phyloP scores from a whole-genome alignment of 1,284 basidiomycete genomes.

The Ustilago shanxiensis region DNA sequence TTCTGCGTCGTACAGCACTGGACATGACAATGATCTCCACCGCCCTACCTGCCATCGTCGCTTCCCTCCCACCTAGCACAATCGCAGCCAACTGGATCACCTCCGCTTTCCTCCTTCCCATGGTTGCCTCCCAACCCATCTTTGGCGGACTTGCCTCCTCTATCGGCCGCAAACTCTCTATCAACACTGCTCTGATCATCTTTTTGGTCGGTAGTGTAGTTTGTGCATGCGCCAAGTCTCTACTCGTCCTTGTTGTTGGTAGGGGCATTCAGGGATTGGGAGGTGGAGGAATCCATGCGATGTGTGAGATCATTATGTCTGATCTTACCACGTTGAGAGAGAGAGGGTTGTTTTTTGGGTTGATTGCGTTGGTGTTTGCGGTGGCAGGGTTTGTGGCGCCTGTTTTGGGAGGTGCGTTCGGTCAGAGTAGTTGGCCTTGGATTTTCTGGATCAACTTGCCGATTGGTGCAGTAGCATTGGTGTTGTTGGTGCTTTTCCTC shows the following conservation, averaged over 20 bases:
- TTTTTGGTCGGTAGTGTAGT: conserved; percentile 49
- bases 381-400: conserved; percentile 67
- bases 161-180: conserved; percentile 35
- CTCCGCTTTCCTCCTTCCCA: conserved; percentile 48
- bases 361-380: conserved; percentile 65
- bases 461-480: conserved; percentile 18
- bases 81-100: conserved; percentile 56
- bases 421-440: conserved; percentile 71
- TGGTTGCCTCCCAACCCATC: conserved; percentile 50
- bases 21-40: conserved; percentile 60
- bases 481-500: conserved; percentile 56
- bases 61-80: conserved; percentile 23
- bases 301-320: conserved; percentile 71
- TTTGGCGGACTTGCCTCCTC: conserved; percentile 53
- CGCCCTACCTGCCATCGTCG: conserved; percentile 45
- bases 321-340: conserved; percentile 72
- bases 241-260: conserved; percentile 44
- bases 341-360: conserved; percentile 71
- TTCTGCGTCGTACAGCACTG: conserved; percentile 7
- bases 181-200: conserved; percentile 42
- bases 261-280: conserved; percentile 71
- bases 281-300: conserved; percentile 71
- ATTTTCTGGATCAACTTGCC: conserved; percentile 71
- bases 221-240: conserved; percentile 32
- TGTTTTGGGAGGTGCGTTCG: conserved; percentile 71